These are phyloP conservation scores for Furcasterigmium sp. DNA, from an alignment of 2,329 filamentous ascomycete species.

Conservation along the genomic window DNA sequence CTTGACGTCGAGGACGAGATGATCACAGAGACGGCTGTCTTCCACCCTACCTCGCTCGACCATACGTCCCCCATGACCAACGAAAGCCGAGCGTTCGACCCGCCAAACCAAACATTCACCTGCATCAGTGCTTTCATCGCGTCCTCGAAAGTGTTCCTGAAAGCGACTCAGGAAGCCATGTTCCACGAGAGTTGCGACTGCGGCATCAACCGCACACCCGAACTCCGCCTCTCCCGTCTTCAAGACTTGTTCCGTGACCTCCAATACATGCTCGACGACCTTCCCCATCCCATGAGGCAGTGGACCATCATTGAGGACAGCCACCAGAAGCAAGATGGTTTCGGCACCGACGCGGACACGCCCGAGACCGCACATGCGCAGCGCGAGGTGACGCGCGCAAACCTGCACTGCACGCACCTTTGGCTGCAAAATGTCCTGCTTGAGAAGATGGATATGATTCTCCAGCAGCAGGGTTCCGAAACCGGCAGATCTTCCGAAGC, in stretches of 20 bases:
- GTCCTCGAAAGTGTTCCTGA: conserved; percentile 20
- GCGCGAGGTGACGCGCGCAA: conserved; percentile 22
- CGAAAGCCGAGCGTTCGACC: too few relatives aligned
- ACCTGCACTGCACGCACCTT: conserved; percentile 29
- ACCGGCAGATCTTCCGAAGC: neutral
- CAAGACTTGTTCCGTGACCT: conserved; percentile 20
- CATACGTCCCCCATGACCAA: too few relatives aligned
- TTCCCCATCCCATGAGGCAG: conserved; percentile 17
- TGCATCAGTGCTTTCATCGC: conserved; percentile 22
- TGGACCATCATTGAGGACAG: conserved; percentile 11
- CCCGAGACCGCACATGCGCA: conserved; percentile 9
- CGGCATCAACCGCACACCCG: conserved; percentile 5
- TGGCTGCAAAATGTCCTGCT: conserved; percentile 29
- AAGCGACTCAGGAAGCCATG: conserved; percentile 12
- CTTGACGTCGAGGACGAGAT: conserved; percentile 24
- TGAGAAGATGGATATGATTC: conserved; percentile 23
- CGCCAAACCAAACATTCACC: conserved; percentile 9
- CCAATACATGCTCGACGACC: conserved; percentile 22
- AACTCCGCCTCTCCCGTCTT: conserved; percentile 14
- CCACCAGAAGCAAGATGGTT: neutral
- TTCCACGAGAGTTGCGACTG: conserved; percentile 8
- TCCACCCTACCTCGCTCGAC: conserved; percentile 6
- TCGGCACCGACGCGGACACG: neutral
- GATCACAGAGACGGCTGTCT: conserved; percentile 16
- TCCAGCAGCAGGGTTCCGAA: conserved; percentile 11